A percentile compares a stretch with the other conserved stretches of the same genome.
phyloP scores from a whole-genome alignment of 2,329 filamentous ascomycete genomes.

The Cryphonectria carpinicola region DNA sequence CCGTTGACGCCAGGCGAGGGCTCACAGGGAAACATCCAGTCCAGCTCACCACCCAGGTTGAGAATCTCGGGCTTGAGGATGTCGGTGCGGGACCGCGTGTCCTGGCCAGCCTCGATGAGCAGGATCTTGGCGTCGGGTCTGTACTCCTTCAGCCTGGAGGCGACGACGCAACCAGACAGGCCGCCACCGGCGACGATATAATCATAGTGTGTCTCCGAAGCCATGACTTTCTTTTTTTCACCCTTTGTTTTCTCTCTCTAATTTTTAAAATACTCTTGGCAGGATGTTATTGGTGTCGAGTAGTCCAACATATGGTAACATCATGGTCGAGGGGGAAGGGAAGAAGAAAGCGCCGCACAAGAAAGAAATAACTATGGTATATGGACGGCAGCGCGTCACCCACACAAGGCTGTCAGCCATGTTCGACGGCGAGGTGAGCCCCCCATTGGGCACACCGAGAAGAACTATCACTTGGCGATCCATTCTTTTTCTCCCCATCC shows the following conservation, averaged over 20 bases:
- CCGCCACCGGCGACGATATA: slow-evolving; percentile 40
- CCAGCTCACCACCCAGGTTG: slow-evolving; percentile 38
- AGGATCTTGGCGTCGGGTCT: slow-evolving; percentile 39
- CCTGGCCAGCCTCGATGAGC: slow-evolving; percentile 44
- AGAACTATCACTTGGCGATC: neutral
- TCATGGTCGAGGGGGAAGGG: neutral
- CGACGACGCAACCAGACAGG: slow-evolving; percentile 37
- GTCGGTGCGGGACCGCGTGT: slow-evolving; percentile 35
- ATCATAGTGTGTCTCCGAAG: slow-evolving; percentile 31
- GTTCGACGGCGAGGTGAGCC: neutral
- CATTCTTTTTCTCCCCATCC: neutral
- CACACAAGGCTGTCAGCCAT: neutral
- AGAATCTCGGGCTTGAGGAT: slow-evolving; percentile 36
- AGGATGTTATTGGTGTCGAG: neutral
- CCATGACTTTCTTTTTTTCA: neutral
- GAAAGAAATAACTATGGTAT: neutral
- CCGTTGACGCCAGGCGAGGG: slow-evolving; percentile 36
- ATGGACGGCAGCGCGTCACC: neutral
- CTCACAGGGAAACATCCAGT: slow-evolving; percentile 42
- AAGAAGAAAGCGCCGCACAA: neutral
- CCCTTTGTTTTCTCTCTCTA: too few species aligned
- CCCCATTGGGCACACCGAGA: neutral
- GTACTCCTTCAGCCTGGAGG: slow-evolving; percentile 37
- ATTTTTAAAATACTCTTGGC: neutral
- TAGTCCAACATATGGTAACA: neutral